These are phyloP conservation scores for Geum urbanum DNA, from an alignment of 306 rosid genomes.

Conservation along the genomic window DNA sequence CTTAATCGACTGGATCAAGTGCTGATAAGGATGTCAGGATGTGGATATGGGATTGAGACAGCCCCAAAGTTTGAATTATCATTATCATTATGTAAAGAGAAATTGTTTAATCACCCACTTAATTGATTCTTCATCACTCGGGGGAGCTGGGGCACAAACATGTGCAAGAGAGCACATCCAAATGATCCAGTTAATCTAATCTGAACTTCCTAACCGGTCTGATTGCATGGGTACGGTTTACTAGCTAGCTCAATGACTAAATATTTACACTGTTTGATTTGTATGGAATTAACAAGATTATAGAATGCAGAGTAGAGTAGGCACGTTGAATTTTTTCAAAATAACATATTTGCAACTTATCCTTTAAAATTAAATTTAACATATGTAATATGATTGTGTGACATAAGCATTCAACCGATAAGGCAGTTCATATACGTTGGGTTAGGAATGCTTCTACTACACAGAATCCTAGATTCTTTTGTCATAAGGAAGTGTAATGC, in stretches of 20 bases:
- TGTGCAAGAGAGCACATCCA: neutral
- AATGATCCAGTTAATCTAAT: neutral
- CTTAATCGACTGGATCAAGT: neutral
- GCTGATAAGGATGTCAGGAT: constrained; percentile 4
- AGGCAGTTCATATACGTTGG: no score
- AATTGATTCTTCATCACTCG: neutral
- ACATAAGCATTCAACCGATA: no score
- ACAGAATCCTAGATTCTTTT: no score
- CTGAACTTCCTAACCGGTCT: neutral
- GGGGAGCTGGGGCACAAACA: neutral
- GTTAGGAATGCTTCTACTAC: no score
- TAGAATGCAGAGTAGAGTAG: no score
- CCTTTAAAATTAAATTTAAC: no score
- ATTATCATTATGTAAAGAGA: neutral
- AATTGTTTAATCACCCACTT: neutral
- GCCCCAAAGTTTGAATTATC: constrained; percentile 3
- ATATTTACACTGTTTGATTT: neutral
- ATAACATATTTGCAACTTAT: no score
- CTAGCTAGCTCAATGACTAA: neutral
- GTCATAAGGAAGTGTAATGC: no score
- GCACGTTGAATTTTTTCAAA: no score
- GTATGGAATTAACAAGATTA: neutral
- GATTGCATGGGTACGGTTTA: neutral
- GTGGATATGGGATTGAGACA: neutral
- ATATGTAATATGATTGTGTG: no score